phyloP scores from a whole-genome alignment of 1,284 basidiomycete species.

The Ganoderma sp. region DNA sequence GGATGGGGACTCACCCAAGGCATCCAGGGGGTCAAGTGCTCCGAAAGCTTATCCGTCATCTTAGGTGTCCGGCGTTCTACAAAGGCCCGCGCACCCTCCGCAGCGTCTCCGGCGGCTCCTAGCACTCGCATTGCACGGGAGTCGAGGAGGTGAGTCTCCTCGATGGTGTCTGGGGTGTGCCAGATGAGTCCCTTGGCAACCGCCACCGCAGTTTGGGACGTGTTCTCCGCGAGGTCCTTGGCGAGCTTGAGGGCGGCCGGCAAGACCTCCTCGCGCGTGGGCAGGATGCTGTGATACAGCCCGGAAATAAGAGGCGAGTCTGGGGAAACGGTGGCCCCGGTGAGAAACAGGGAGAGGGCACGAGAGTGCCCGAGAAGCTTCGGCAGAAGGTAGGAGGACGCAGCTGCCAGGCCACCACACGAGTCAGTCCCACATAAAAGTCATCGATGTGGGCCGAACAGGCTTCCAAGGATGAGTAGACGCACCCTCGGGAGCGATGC shows the following conservation, averaged over 20 bases:
- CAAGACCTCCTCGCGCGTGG: constrained; percentile 56
- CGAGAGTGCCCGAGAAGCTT: constrained; percentile 57
- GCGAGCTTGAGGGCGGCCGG: constrained; percentile 58
- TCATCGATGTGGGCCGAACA: background rate
- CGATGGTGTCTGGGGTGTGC: constrained; percentile 53
- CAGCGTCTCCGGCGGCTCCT: constrained; percentile 48
- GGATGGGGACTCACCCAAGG: constrained; percentile 53
- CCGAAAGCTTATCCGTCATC: constrained; percentile 52
- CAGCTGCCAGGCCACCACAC: constrained; percentile 42
- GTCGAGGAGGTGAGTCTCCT: constrained; percentile 61
- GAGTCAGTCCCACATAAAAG: background rate
- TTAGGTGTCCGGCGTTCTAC: constrained; percentile 51
- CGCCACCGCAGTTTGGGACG: constrained; percentile 56
- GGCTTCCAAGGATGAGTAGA: background rate
- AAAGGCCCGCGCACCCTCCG: constrained; percentile 56
- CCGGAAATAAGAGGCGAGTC: constrained; percentile 51
- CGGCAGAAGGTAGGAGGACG: constrained; percentile 59
- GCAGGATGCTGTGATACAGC: constrained; percentile 54
- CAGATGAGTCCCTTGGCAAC: constrained; percentile 59
- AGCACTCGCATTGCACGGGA: constrained; percentile 53
- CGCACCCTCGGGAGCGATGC: constrained; percentile 58
- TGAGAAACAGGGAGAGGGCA: constrained; percentile 56
- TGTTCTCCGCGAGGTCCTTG: constrained; percentile 55
- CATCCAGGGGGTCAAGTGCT: constrained; percentile 48
- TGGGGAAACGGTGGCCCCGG: constrained; percentile 51